phyloP scores from a whole-genome alignment of 1,284 basidiomycete genomes.

The Stygiomarasmius scandens region DNA sequence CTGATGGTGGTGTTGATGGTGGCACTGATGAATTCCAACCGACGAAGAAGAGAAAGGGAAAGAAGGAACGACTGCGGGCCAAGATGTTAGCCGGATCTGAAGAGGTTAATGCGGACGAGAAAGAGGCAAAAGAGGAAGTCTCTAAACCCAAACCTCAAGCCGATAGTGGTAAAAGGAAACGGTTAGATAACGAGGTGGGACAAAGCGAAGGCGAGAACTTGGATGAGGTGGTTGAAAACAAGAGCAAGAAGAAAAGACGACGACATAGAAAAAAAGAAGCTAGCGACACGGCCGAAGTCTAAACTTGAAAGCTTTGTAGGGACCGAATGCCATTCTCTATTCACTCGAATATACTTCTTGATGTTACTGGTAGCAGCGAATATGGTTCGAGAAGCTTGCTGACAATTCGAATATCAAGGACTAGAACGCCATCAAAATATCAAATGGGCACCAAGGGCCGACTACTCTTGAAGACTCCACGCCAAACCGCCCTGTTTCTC shows the following conservation, averaged over 20 bases:
- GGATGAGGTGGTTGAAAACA: constrained; percentile 13
- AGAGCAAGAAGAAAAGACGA: constrained; percentile 36
- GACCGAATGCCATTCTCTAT: too few relatives aligned
- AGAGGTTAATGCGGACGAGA: constrained; percentile 23
- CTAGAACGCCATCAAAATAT: too few relatives aligned
- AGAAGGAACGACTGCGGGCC: constrained; percentile 70
- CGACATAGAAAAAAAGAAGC: constrained; percentile 34
- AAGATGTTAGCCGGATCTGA: constrained; percentile 32
- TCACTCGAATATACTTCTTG: too few relatives aligned
- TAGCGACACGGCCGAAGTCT: neutral
- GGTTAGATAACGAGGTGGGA: neutral
- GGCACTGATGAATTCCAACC: constrained; percentile 33
- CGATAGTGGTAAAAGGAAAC: constrained; percentile 7
- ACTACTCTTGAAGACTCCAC: too few relatives aligned
- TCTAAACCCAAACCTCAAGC: constrained; percentile 28
- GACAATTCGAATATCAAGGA: too few relatives aligned
- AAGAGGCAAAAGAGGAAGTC: constrained; percentile 19
- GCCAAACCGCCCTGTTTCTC: too few relatives aligned
- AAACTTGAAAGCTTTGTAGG: too few relatives aligned
- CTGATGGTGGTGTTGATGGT: constrained; percentile 17
- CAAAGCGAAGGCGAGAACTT: neutral
- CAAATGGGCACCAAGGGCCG: too few relatives aligned
- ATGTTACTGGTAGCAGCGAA: too few relatives aligned
- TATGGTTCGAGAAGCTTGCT: too few relatives aligned
- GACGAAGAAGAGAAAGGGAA: constrained; percentile 71